A percentile compares a stretch with the other conserved stretches of the same genome.
phyloP scores from a whole-genome alignment of 208 protist genomes.

The Polymyxa betae region DNA sequence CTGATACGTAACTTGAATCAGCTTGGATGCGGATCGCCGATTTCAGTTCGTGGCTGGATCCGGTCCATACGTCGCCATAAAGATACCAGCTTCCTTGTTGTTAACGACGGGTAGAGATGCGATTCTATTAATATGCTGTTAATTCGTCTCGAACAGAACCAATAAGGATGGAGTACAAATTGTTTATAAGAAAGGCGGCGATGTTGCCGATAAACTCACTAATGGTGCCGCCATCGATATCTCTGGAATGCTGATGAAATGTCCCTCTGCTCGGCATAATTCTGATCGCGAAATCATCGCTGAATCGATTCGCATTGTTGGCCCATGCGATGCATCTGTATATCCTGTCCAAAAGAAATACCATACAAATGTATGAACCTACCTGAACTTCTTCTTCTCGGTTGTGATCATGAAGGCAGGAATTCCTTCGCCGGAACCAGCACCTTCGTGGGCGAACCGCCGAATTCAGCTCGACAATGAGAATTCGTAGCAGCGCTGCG shows the following conservation, averaged over 20 bases:
- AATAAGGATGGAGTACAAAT: not conserved
- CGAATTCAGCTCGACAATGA: slow-evolving; percentile 69
- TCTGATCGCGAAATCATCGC: slow-evolving; percentile 57
- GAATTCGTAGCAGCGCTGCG: slow-evolving; percentile 73
- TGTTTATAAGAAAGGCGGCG: not conserved
- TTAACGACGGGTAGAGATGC: slow-evolving; percentile 65
- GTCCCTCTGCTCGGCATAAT: slow-evolving; percentile 53
- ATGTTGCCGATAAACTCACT: not conserved
- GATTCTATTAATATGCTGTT: slow-evolving; percentile 55
- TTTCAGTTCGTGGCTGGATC: slow-evolving; percentile 62
- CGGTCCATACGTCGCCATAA: slow-evolving; percentile 59
- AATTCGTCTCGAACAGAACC: slow-evolving; percentile 35
- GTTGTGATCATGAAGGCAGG: slow-evolving; percentile 39
- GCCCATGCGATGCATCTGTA: slow-evolving; percentile 47
- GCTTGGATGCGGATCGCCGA: slow-evolving; percentile 14
- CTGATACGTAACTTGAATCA: not conserved
- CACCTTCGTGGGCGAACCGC: slow-evolving; percentile 79
- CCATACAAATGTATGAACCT: slow-evolving; percentile 67
- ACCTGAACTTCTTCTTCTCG: not conserved
- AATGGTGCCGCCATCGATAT: slow-evolving; percentile 53
- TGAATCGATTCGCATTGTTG: slow-evolving; percentile 51
- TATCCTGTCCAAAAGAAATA: slow-evolving; percentile 82
- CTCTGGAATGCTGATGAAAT: not conserved
- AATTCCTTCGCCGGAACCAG: slow-evolving; percentile 78
- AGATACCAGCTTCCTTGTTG: slow-evolving; percentile 60